A percentile compares a stretch with the other conserved stretches of the same genome.
Conservation (phyloP, 371 early-diverging fungal genomes). For the Rhizopus stolonifer region DNA sequence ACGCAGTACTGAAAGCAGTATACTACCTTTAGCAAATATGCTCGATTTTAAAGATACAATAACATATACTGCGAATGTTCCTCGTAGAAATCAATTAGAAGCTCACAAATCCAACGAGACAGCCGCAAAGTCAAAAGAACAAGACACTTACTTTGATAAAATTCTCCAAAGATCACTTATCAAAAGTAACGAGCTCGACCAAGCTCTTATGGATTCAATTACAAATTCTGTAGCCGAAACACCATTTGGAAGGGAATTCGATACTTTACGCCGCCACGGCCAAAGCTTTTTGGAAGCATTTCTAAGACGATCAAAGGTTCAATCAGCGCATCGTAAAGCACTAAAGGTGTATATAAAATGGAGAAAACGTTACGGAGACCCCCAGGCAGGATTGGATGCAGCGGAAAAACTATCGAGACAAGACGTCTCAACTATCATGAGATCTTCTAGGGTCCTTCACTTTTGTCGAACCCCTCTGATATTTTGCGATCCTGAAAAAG, state of each 20-base stretch:
- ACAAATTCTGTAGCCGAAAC: constrained; percentile 38
- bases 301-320: constrained; percentile 45
- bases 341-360: constrained; percentile 60
- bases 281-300: constrained; percentile 57
- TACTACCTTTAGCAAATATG: constrained; percentile 13
- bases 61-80: constrained; percentile 15
- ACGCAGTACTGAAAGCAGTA: constrained; percentile 5
- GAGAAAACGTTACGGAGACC: constrained; percentile 52
- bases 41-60: constrained; percentile 30
- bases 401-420: constrained; percentile 45
- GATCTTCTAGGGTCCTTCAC: constrained; percentile 62
- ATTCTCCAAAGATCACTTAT: constrained; percentile 23
- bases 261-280: constrained; percentile 59
- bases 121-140: constrained; percentile 4
- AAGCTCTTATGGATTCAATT: constrained; percentile 48
- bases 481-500: constrained; percentile 51
- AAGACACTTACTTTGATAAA: constrained; percentile 19
- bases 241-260: constrained; percentile 38
- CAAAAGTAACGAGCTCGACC: constrained; percentile 37
- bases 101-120: not conserved
- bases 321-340: constrained; percentile 59
- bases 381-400: constrained; percentile 29
- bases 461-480: constrained; percentile 65
- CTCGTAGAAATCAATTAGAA: constrained; percentile 8
- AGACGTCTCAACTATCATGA: constrained; percentile 58